Percentiles rank a stretch among this genome's conserved stretches.
Conservation (phyloP, 257 asterid genomes). For the Henckelia pumila region DNA sequence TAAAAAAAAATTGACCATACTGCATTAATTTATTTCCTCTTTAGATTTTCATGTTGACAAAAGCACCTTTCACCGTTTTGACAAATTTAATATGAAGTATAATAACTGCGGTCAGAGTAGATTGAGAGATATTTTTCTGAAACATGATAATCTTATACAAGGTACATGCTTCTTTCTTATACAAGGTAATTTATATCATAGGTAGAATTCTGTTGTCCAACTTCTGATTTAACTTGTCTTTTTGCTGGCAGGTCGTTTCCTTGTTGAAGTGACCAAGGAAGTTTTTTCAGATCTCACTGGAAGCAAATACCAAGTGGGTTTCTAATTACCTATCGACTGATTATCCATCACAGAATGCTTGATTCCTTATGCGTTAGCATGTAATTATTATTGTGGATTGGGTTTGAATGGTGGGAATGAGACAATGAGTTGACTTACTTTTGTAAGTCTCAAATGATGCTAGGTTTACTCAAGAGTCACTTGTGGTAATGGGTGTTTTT, state of each 20-base stretch:
- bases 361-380: constrained; percentile 8
- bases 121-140: constrained; percentile 88
- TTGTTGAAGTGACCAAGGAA: constrained; percentile 91
- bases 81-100: constrained; percentile 94
- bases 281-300: constrained; percentile 75
- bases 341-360: constrained; percentile 11
- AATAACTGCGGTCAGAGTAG: constrained; percentile 99
- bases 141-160: constrained; percentile 99
- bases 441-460: background rate
- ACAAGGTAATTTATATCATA: background rate
- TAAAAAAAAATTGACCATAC: no score
- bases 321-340: constrained; percentile 20
- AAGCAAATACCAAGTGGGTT: constrained; percentile 93
- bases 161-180: constrained; percentile 20
- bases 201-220: constrained; percentile 17
- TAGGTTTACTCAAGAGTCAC: no score
- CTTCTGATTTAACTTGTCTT: constrained; percentile 20
- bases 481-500: no score
- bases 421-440: background rate
- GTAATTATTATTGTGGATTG: constrained; percentile 1
- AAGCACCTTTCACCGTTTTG: constrained; percentile 99
- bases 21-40: no score
- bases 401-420: background rate
- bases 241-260: constrained; percentile 77
- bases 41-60: constrained; percentile 99